Evolutionary conservation across 2,329 filamentous ascomycete genomes (phyloP), one percentile per base, ranked within the genome.

Genomic region (Aspergillus sp.): DNA sequence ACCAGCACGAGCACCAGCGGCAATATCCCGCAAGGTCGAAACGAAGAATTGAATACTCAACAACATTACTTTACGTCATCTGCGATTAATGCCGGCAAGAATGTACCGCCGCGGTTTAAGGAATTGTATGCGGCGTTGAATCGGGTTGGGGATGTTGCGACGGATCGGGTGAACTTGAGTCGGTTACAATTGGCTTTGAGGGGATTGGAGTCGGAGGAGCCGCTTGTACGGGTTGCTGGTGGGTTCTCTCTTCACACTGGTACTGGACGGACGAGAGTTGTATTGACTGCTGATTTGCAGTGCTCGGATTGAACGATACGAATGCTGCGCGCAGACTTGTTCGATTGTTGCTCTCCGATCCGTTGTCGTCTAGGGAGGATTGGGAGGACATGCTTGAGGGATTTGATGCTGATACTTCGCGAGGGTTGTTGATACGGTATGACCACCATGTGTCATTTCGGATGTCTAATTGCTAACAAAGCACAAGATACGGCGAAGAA

Each of bases 261-360:
- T 12, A 20, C 33, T 44, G 30, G 30, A 33, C n/a, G 15, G 12
- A 10, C 1, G 7, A 3, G 10, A 7, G 17, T 45, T 6, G 3
- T 17, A 25, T 43, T 48, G 27, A 51, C 2, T 2, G 43, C 43
- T 44, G 41, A 32, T 30, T 12, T 30, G 25, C 53, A 75, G 75
- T 80, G 3, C 68, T 81, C 17, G 74, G 75, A 7, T 53, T 79
- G 46, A 72, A 76, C 44, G 72, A 75, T 52, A 70, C 73, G 49
- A 60, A 63, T 17, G 72, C 74, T 42, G 78, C 80, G 38, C 73
- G 76, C 53, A 75, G 71, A 53, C 74, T 96, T 7, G 76, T 90
- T 41, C 79, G 83, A 38, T 72, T 90, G 32, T 68, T 89, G 10
- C 71, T 90, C 1, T 83, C 84, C 2, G 86, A 90, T 64, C 85